These are phyloP conservation scores for Cotoneaster glaucophyllus DNA, from an alignment of 306 rosid species.

Conservation along the genomic window DNA sequence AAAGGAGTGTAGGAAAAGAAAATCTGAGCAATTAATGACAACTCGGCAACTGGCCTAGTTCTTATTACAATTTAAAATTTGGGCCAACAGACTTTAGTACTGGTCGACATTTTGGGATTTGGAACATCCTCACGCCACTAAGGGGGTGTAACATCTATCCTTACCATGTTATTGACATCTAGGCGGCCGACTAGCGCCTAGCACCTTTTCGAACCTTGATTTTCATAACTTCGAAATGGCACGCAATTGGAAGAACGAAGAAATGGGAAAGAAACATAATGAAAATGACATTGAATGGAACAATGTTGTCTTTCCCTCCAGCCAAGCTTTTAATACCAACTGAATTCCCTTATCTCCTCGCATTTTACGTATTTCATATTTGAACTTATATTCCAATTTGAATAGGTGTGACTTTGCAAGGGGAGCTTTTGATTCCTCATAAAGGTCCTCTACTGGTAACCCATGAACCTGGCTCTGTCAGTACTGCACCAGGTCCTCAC, in stretches of 20 bases:
- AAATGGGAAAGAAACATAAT: neutral
- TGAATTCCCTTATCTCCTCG: neutral
- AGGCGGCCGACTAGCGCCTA: too few species aligned
- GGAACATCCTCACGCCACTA: too few species aligned
- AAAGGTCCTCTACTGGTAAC: constrained; percentile 67
- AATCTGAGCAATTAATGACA: neutral
- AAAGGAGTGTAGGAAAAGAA: neutral
- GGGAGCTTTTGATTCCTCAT: constrained; percentile 49
- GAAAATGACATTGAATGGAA: neutral
- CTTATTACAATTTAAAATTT: neutral
- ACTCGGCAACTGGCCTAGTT: neutral
- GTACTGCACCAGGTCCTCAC: constrained; percentile 84
- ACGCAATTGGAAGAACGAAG: neutral
- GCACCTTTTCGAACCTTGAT: too few species aligned
- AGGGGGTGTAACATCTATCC: too few species aligned
- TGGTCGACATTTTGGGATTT: neutral
- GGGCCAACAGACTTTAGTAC: neutral
- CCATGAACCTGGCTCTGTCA: constrained; percentile 76
- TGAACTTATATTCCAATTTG: constrained; percentile 16
- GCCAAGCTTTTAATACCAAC: neutral
- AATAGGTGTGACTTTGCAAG: constrained; percentile 40
- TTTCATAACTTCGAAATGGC: neutral
- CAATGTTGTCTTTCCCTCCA: neutral
- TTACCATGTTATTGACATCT: too few species aligned
- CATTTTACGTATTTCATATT: neutral